Conservation (phyloP, 345 rosid species). For the Euphorbia peplus region DNA sequence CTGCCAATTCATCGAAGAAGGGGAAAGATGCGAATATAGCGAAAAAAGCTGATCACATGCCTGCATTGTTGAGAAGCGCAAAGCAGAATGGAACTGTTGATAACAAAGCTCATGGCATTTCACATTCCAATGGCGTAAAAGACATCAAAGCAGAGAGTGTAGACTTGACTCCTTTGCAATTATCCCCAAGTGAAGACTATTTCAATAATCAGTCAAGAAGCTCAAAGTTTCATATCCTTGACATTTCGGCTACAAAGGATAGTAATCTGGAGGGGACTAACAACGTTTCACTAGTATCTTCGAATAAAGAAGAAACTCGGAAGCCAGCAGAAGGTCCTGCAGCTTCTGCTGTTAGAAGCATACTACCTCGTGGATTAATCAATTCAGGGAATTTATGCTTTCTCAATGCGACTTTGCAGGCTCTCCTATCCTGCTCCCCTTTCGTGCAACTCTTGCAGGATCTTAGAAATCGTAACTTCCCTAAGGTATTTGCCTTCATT, state of each 20-base stretch:
- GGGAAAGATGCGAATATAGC: conserved; percentile 24
- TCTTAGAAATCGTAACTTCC: conserved; percentile 47
- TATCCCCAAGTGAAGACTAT: conserved; percentile 41
- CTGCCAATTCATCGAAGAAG: conserved; percentile 29
- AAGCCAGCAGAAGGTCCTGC: conserved; percentile 38
- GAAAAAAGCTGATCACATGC: conserved; percentile 21
- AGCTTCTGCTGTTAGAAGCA: conserved; percentile 32
- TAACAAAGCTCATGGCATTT: conserved; percentile 20
- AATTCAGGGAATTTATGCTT: conserved; percentile 88
- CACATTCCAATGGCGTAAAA: conserved; percentile 46
- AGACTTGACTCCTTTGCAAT: conserved; percentile 28
- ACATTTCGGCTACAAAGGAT: conserved; percentile 27
- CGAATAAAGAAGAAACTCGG: conserved; percentile 26
- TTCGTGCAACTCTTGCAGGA: conserved; percentile 76
- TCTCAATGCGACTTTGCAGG: conserved; percentile 89
- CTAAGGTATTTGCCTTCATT: conserved; percentile 45
- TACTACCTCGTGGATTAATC: conserved; percentile 76
- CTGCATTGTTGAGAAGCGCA: conserved; percentile 21
- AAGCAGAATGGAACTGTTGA: conserved; percentile 45
- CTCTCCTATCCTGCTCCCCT: conserved; percentile 79
- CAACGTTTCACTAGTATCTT: conserved; percentile 27
- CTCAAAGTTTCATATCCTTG: conserved; percentile 52
- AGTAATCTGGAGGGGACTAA: conserved; percentile 20
- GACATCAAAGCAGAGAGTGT: conserved; percentile 28
- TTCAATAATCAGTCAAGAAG: conserved; percentile 33